Evolutionary conservation across 1,284 basidiomycete species (phyloP).

Genomic region (Pseudozyma pruni): DNA sequence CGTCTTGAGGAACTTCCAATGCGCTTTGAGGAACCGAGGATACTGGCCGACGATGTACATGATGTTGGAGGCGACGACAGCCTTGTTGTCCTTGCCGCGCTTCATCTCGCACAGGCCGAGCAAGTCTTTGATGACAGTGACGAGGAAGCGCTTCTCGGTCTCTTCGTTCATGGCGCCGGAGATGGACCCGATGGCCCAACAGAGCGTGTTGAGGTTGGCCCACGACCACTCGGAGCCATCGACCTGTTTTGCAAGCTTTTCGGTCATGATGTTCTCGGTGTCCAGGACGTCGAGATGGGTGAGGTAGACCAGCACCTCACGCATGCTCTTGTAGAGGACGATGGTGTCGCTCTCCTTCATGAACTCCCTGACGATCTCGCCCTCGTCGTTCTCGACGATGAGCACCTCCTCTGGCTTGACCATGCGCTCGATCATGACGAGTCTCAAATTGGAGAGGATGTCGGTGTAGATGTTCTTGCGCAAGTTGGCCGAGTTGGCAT

Average conservation of each 20-base stretch:
- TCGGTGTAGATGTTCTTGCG: slow-evolving; percentile 90
- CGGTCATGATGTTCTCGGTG: slow-evolving; percentile 87
- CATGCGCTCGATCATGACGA: slow-evolving; percentile 99
- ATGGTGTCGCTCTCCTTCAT: slow-evolving; percentile 99
- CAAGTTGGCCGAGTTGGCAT: slow-evolving; percentile 69
- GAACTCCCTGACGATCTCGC: slow-evolving; percentile 98
- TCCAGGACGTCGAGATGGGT: slow-evolving; percentile 96
- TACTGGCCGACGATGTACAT: slow-evolving; percentile 99
- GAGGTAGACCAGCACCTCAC: slow-evolving; percentile 89
- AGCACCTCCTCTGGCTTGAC: slow-evolving; percentile 96
- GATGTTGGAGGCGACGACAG: slow-evolving; percentile 98
- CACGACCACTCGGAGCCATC: slow-evolving; percentile 99
- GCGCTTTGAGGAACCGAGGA: slow-evolving; percentile 98
- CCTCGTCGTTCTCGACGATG: slow-evolving; percentile 99
- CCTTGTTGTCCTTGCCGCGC: slow-evolving; percentile 99
- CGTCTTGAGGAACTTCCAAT: slow-evolving; percentile 99
- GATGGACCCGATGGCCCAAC: slow-evolving; percentile 99
- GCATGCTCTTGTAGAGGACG: slow-evolving; percentile 98
- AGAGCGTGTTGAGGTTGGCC: slow-evolving; percentile 98
- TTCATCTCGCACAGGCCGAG: slow-evolving; percentile 97
- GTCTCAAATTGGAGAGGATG: slow-evolving; percentile 89
- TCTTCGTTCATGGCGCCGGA: slow-evolving; percentile 99
- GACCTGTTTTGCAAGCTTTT: slow-evolving; percentile 96
- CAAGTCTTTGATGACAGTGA: slow-evolving; percentile 98
- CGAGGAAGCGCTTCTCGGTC: slow-evolving; percentile 97